Conservation (phyloP, 2,329 filamentous ascomycete genomes). For the Aspergillus tanneri region DNA sequence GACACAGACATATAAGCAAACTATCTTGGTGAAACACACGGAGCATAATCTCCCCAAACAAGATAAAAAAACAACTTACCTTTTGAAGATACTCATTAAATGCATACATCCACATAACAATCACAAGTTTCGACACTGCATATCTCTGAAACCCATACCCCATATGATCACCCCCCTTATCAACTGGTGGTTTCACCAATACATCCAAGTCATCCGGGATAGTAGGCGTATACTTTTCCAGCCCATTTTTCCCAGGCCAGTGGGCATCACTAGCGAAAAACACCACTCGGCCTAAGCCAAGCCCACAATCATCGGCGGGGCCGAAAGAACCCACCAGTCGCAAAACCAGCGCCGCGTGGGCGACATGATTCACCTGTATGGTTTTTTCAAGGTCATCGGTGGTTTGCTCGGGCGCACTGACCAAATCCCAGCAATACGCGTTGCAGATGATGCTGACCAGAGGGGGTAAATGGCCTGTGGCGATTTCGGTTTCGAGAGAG, state of each 20-base stretch:
- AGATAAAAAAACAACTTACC: neutral
- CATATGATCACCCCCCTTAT: neutral
- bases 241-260: neutral
- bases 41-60: too few relatives aligned
- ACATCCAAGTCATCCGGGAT: slow-evolving; percentile 7
- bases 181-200: slow-evolving; percentile 2
- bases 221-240: slow-evolving; percentile 5
- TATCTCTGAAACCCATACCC: slow-evolving; percentile 9
- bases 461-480: slow-evolving; percentile 3
- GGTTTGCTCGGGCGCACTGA: neutral
- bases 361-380: slow-evolving; percentile 9
- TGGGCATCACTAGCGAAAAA: neutral
- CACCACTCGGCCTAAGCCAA: neutral
- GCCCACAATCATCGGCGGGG: neutral
- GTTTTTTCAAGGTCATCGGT: slow-evolving; percentile 5
- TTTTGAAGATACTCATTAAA: slow-evolving; percentile 5
- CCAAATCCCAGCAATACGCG: slow-evolving; percentile 9
- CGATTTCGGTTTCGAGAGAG: slow-evolving; percentile 3
- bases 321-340: slow-evolving; percentile 1
- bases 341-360: slow-evolving; percentile 7
- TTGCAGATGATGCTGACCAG: slow-evolving; percentile 11
- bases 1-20: neutral
- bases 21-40: too few relatives aligned
- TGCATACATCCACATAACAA: slow-evolving; percentile 15
- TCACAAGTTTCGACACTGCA: slow-evolving; percentile 6